Evolutionary conservation across 2,329 filamentous ascomycete species (phyloP).

Genomic region (Trichoderma asperellum): DNA sequence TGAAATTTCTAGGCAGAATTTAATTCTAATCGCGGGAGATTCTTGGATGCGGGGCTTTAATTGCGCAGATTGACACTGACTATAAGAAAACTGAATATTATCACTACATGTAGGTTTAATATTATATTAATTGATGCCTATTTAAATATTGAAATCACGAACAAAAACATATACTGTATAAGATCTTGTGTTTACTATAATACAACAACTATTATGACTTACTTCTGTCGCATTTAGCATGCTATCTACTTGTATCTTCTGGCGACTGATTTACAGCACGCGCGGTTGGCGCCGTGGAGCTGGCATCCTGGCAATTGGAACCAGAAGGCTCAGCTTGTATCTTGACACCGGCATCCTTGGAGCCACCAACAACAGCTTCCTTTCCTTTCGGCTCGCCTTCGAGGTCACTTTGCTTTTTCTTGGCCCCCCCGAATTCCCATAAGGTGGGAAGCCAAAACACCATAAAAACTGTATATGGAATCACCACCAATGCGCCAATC

Average conservation of each 20-base stretch:
- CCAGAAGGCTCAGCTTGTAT: background rate
- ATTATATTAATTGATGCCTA: background rate
- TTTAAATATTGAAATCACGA: background rate
- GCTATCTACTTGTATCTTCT: background rate
- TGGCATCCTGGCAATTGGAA: background rate
- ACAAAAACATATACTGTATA: background rate
- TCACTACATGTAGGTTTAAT: background rate
- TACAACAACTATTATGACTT: background rate
- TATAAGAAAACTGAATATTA: too few species aligned
- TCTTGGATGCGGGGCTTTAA: background rate
- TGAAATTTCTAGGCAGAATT: constrained; percentile 3
- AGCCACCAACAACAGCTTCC: background rate
- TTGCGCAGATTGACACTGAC: too few species aligned
- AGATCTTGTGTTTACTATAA: background rate
- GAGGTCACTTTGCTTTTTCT: background rate
- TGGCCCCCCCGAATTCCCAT: background rate
- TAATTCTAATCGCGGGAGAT: background rate
- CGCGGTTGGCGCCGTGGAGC: background rate
- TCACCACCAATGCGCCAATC: background rate
- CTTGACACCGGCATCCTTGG: background rate
- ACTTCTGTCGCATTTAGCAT: background rate
- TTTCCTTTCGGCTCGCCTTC: background rate
- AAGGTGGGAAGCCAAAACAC: background rate
- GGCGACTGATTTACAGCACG: background rate
- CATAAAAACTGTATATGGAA: background rate